phyloP scores from a whole-genome alignment of 345 rosid genomes.

The Alliaria petiolata region DNA sequence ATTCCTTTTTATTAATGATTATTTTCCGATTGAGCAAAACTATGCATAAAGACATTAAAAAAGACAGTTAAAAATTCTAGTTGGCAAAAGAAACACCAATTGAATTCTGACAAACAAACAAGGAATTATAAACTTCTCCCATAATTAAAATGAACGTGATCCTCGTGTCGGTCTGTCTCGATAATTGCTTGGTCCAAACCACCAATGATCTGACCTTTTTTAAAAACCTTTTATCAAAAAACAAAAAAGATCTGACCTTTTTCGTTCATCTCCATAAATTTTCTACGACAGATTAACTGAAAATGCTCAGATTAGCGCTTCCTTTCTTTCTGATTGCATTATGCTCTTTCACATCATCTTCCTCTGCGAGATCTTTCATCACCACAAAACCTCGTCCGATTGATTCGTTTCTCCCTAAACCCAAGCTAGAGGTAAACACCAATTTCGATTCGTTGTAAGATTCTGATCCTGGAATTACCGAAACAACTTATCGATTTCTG shows the following conservation, averaged over 20 bases:
- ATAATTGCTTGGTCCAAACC: background rate
- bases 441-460: background rate
- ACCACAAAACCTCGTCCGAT: conserved; percentile 28
- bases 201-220: conserved; percentile 13
- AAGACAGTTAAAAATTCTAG: background rate
- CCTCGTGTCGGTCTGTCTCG: conserved; percentile 12
- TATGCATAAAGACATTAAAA: background rate
- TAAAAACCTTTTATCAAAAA: background rate
- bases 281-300: background rate
- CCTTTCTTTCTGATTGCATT: conserved; percentile 22
- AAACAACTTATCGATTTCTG: background rate
- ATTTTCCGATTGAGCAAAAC: background rate
- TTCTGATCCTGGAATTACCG: background rate
- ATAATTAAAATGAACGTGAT: background rate
- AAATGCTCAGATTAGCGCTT: conserved; percentile 21
- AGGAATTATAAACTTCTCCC: background rate
- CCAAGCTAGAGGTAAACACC: conserved; percentile 32
- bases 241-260: conserved; percentile 11
- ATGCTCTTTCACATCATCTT: conserved; percentile 13
- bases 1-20: background rate
- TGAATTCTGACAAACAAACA: background rate
- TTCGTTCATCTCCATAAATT: background rate
- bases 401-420: conserved; percentile 36
- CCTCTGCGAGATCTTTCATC: conserved; percentile 26
- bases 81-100: conserved; percentile 16